Evolutionary conservation across 2,329 filamentous ascomycete species (phyloP), one percentile per base, ranked within the genome.

Genomic region (Epichloe festucae): DNA sequence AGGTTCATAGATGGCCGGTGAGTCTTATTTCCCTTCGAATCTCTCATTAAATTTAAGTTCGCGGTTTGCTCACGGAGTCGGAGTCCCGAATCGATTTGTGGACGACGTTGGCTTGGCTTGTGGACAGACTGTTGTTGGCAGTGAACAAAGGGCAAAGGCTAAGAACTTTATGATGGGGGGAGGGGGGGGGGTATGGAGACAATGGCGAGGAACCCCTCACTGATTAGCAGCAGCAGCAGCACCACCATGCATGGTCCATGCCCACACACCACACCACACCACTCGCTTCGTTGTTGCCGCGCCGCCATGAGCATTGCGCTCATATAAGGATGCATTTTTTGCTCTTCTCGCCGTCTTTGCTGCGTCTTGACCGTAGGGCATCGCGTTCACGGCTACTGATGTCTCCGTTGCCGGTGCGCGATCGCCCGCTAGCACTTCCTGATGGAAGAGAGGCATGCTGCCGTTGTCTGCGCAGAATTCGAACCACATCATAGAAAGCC

Each of bases 401-500:
- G 45, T 69, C 66, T 49, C 67, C 66, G 51, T 68, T 69, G 51
- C 64, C 63, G 36, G 63, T 64, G 56, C 64, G 64, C 48, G 70
- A 73, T 54, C 70, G 66, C 55, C 65, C 61, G 48, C 63, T 57
- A 45, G 64, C 59, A 55, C 60, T 62, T 51, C 62, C 65, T 5
- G 64, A 57, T 35, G 70, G 69, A 34, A 72, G 68, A 47, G 71
- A 62, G 11, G 72, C 68, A 53, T 74, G 72, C 60, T 88, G 83
- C 62, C 88, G 79, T 70, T 95, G 89, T 61, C 87, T 82, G 60
- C 93, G 84, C 58, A 98, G 74, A 67, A 93, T 87, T 59, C 93
- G 77, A 51, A 97, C 93, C 7, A 98, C 93, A 64, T 98, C 93
- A 70, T 95, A 97, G 65, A 98, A 97, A 35, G 89, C 91, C 75